Percentiles rank a stretch among this genome's conserved stretches.
Conservation (phyloP, 805 yeast genomes). For the Candida koratica region DNA sequence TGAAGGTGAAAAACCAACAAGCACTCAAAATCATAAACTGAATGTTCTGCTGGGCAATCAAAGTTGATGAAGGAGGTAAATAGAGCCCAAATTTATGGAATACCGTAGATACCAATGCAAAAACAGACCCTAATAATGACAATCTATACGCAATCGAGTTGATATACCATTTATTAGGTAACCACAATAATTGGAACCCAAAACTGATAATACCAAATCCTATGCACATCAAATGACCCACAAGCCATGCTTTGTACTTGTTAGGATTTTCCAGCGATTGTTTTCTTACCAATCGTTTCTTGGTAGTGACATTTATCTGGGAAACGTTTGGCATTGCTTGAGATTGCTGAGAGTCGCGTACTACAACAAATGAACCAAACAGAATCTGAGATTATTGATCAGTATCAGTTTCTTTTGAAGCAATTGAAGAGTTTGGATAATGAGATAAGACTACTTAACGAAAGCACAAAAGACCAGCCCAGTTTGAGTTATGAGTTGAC, state of each 20-base stretch:
- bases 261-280: slow-evolving; percentile 31
- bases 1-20: slow-evolving; percentile 62
- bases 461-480: slow-evolving; percentile 1
- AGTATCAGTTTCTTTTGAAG: slow-evolving; percentile 35
- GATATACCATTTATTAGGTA: slow-evolving; percentile 36
- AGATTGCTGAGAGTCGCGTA: no score
- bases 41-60: slow-evolving; percentile 72
- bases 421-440: slow-evolving; percentile 29
- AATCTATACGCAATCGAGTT: slow-evolving; percentile 53
- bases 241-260: slow-evolving; percentile 51
- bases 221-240: slow-evolving; percentile 49
- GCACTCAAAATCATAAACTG: slow-evolving; percentile 56
- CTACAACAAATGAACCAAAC: slow-evolving; percentile 11
- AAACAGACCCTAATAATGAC: slow-evolving; percentile 52
- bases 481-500: slow-evolving; percentile 26
- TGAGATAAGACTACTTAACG: slow-evolving; percentile 21
- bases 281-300: slow-evolving; percentile 29
- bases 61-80: slow-evolving; percentile 56
- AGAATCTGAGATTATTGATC: slow-evolving; percentile 33
- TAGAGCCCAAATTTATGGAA: slow-evolving; percentile 57
- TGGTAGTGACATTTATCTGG: slow-evolving; percentile 23
- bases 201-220: slow-evolving; percentile 41
- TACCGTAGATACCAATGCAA: slow-evolving; percentile 51
- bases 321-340: slow-evolving; percentile 23
- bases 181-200: slow-evolving; percentile 37